A percentile compares a stretch with the other conserved stretches of the same genome.
Conservation (phyloP, 176 grass and related monocot genomes). For the Elymus sibiricus region DNA sequence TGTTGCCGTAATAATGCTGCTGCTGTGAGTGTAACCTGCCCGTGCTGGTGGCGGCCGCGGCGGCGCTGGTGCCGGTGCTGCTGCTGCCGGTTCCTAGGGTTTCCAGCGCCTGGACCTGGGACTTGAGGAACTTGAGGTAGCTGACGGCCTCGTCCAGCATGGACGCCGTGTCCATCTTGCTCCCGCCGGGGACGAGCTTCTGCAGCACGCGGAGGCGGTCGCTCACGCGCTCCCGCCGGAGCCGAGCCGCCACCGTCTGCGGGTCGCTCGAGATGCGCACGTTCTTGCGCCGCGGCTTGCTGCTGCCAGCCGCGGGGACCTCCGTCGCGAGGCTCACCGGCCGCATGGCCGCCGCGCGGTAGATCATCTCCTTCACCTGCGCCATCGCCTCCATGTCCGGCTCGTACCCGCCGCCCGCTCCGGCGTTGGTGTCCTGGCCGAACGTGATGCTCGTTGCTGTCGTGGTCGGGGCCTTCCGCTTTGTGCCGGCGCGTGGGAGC, state of each 20-base stretch:
- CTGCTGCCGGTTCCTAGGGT: slow-evolving; percentile 31
- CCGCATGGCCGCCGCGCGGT: slow-evolving; percentile 73
- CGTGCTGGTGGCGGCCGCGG: not conserved
- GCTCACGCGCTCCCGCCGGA: slow-evolving; percentile 72
- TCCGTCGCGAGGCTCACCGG: slow-evolving; percentile 56
- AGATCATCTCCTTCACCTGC: slow-evolving; percentile 91
- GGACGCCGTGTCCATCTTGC: slow-evolving; percentile 90
- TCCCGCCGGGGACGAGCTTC: slow-evolving; percentile 72
- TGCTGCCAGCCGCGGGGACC: not conserved
- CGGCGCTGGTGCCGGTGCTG: not conserved
- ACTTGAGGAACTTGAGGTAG: slow-evolving; percentile 96
- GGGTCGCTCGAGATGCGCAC: slow-evolving; percentile 85
- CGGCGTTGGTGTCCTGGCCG: not conserved
- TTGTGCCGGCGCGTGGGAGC: not conserved
- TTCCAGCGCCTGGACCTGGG: slow-evolving; percentile 83
- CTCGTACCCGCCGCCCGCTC: slow-evolving; percentile 32
- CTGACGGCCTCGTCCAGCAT: slow-evolving; percentile 93
- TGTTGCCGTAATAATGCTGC: not conserved
- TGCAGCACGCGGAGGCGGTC: slow-evolving; percentile 80
- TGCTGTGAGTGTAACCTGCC: slow-evolving; percentile 7
- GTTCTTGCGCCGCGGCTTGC: slow-evolving; percentile 66
- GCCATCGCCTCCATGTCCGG: slow-evolving; percentile 80
- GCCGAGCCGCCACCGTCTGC: slow-evolving; percentile 77
- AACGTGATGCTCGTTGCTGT: slow-evolving; percentile 42
- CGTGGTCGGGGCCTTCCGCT: not conserved